phyloP scores from a whole-genome alignment of 1,284 basidiomycete species.

The Melampsora americana region DNA sequence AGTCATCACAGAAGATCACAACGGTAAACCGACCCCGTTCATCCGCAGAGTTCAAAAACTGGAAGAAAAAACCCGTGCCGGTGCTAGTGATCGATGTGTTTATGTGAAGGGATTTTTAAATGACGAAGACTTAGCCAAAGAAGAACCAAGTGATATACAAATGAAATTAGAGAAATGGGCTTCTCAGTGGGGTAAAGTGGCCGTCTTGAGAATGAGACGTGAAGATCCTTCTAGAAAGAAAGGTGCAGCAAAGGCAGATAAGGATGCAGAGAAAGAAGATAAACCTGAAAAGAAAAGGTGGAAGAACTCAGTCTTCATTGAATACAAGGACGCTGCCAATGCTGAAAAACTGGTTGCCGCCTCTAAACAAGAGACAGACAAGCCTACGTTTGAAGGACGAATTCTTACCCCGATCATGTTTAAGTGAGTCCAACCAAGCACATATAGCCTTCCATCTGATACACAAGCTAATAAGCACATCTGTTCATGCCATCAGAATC shows the following conservation, averaged over 20 bases:
- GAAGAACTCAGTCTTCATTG: constrained; percentile 44
- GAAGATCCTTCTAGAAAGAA: constrained; percentile 5
- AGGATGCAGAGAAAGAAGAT: background rate
- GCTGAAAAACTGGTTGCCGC: constrained; percentile 34
- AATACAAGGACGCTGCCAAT: constrained; percentile 20
- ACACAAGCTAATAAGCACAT: background rate
- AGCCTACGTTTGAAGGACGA: constrained; percentile 32
- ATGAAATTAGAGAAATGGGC: constrained; percentile 39
- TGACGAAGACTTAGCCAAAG: constrained; percentile 34
- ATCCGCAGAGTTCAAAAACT: constrained; percentile 33
- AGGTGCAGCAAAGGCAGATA: background rate
- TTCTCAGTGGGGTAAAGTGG: constrained; percentile 34
- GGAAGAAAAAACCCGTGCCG: constrained; percentile 29
- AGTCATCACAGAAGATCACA: constrained; percentile 19
- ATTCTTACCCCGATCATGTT: constrained; percentile 39
- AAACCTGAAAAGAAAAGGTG: constrained; percentile 12
- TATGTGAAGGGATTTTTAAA: constrained; percentile 43
- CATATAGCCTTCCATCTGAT: background rate
- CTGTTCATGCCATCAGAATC: constrained; percentile 21
- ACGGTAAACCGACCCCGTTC: constrained; percentile 28
- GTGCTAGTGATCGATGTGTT: constrained; percentile 41
- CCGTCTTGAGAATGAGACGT: constrained; percentile 40
- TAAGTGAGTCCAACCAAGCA: constrained; percentile 28
- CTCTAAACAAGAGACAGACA: constrained; percentile 28
- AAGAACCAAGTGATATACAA: constrained; percentile 38